Conservation (phyloP, 768 basidiomycete genomes). For the Hygrophorus pudorinus region DNA sequence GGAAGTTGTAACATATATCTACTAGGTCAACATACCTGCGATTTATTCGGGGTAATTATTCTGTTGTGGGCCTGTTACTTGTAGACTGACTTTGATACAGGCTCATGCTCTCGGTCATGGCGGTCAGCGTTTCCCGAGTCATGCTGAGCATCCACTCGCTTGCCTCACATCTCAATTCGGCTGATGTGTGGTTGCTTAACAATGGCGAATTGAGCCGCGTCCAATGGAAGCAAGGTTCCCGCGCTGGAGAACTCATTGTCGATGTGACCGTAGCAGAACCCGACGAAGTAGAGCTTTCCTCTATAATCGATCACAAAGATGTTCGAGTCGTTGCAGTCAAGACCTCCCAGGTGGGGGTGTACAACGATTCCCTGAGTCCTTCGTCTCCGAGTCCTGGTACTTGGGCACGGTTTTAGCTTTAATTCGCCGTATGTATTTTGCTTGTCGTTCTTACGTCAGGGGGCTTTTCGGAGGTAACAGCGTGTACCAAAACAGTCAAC, state of each 20-base stretch:
- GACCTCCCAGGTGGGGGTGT: too few relatives aligned
- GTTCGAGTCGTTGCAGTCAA: too few relatives aligned
- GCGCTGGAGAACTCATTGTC: conserved; percentile 28
- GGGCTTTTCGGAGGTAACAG: too few relatives aligned
- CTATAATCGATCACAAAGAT: too few relatives aligned
- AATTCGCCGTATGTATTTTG: too few relatives aligned
- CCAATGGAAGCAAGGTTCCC: conserved; percentile 24
- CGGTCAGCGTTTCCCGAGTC: conserved; percentile 25
- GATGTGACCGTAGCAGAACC: conserved; percentile 13
- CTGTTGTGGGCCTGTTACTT: neutral
- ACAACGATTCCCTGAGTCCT: too few relatives aligned
- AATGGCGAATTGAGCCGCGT: conserved; percentile 36
- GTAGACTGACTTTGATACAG: conserved; percentile 2
- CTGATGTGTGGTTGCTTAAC: conserved; percentile 33
- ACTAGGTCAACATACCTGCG: conserved; percentile 27
- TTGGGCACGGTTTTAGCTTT: too few relatives aligned
- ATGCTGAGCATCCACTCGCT: conserved; percentile 33
- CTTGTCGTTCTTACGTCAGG: too few relatives aligned
- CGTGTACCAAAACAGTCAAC: too few relatives aligned
- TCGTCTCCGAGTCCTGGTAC: too few relatives aligned
- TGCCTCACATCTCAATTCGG: conserved; percentile 30
- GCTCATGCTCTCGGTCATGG: conserved; percentile 14
- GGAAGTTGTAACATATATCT: neutral
- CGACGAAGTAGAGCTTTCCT: conserved; percentile 8
- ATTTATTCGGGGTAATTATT: conserved; percentile 24